Evolutionary conservation across 805 yeast genomes (phyloP).

Genomic region (Yamadazyma laniorum): DNA sequence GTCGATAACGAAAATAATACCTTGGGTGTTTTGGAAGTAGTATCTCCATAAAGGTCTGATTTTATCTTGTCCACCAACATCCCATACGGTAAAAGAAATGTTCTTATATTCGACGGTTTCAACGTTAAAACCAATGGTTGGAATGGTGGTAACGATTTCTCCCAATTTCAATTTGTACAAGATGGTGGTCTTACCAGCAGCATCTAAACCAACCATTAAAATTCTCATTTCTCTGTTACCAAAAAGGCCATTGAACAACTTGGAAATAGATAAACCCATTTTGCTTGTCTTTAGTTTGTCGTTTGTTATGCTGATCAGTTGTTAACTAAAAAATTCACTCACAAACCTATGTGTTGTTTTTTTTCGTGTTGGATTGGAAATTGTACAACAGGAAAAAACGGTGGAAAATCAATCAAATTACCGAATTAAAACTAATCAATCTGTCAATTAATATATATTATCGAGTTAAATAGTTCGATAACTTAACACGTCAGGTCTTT

Average conservation of each 20-base stretch:
- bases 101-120: slow-evolving; percentile 97
- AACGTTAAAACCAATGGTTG: slow-evolving; percentile 96
- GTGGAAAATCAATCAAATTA: background rate
- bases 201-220: slow-evolving; percentile 96
- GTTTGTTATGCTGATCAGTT: no score
- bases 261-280: slow-evolving; percentile 95
- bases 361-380: background rate
- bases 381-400: background rate
- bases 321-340: background rate
- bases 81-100: slow-evolving; percentile 97
- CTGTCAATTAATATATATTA: slow-evolving; percentile 2
- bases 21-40: slow-evolving; percentile 98
- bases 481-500: slow-evolving; percentile 2
- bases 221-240: slow-evolving; percentile 98
- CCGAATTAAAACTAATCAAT: slow-evolving; percentile 2
- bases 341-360: background rate
- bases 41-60: slow-evolving; percentile 99
- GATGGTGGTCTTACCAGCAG: slow-evolving; percentile 98
- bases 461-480: no score
- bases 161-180: slow-evolving; percentile 92
- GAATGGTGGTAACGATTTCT: slow-evolving; percentile 93
- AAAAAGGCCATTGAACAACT: slow-evolving; percentile 89
- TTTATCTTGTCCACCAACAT: slow-evolving; percentile 99
- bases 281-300: slow-evolving; percentile 6
- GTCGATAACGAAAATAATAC: slow-evolving; percentile 96